A percentile compares a stretch with the other conserved stretches of the same genome.
phyloP scores from a whole-genome alignment of 768 basidiomycete genomes.

The Pholiota conissans region DNA sequence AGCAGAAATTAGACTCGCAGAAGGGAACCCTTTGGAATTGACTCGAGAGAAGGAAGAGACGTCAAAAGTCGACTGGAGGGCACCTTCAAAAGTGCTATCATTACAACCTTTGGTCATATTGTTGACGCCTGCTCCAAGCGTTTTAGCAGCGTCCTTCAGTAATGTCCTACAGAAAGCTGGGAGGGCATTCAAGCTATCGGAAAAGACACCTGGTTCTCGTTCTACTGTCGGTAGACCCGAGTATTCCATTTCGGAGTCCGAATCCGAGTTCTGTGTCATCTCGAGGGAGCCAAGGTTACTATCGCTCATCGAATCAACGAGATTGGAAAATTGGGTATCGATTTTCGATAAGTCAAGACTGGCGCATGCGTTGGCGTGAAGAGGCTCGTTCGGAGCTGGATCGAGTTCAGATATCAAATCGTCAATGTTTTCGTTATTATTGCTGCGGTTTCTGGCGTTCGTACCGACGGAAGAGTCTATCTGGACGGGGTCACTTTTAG shows the following conservation, averaged over 20 bases:
- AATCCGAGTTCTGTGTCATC: constrained; percentile 6
- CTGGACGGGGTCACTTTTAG: not conserved
- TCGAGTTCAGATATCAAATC: not conserved
- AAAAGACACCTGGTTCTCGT: not conserved
- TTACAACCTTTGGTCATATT: not conserved
- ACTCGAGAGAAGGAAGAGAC: not conserved
- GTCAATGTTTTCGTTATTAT: not conserved
- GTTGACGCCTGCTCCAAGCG: not conserved
- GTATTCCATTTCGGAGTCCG: constrained; percentile 7
- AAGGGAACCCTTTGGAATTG: not conserved
- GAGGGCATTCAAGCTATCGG: not conserved
- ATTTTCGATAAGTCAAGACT: not conserved
- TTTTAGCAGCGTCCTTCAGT: not conserved
- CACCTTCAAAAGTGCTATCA: not conserved
- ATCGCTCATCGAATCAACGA: constrained; percentile 24
- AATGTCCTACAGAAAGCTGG: not conserved
- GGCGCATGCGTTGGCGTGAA: not conserved
- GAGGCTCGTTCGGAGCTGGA: not conserved
- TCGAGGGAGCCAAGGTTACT: constrained; percentile 30
- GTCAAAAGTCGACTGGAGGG: not conserved
- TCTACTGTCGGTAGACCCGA: not conserved
- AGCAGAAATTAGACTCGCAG: not conserved
- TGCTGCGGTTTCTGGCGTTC: no score
- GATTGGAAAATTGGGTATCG: not conserved
- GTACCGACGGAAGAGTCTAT: not conserved